These are phyloP conservation scores for Choricystis sp. DNA, from an alignment of 139 green algal genomes.

Conservation along the genomic window DNA sequence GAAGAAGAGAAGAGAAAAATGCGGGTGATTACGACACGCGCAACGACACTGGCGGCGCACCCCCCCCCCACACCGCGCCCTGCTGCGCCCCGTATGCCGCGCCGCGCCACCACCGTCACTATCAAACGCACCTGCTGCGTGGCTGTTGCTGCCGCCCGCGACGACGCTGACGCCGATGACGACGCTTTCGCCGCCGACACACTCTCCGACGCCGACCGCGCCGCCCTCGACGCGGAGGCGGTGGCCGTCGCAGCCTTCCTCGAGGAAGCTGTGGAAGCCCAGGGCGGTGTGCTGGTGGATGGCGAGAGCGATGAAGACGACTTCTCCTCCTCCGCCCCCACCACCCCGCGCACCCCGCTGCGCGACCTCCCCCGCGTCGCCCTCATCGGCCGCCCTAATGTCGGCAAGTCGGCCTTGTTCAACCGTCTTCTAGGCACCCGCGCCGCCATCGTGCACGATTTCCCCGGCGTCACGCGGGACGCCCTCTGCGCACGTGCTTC, in stretches of 20 bases:
- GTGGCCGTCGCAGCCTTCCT: neutral
- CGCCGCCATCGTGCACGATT: conserved; percentile 88
- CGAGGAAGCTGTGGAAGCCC: neutral
- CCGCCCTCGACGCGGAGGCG: neutral
- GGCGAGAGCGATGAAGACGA: neutral
- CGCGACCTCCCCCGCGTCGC: conserved; percentile 34
- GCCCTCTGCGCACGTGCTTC: conserved; percentile 75
- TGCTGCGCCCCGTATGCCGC: neutral
- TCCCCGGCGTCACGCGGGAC: conserved; percentile 73
- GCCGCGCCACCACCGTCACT: too few species aligned
- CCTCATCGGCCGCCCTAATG: conserved; percentile 86
- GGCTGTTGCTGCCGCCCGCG: neutral
- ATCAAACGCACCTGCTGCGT: too few species aligned
- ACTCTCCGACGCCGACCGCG: neutral
- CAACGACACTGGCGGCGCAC: neutral
- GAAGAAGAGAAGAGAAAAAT: neutral
- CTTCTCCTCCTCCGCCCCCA: too few species aligned
- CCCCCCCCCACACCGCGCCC: too few species aligned
- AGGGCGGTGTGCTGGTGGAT: neutral
- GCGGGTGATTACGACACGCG: neutral
- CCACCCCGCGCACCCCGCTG: too few species aligned
- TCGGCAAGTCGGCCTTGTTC: conserved; percentile 94
- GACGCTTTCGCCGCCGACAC: neutral
- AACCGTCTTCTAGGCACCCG: conserved; percentile 70
- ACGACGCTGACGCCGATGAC: neutral